A percentile compares a stretch with the other conserved stretches of the same genome.
Conservation (phyloP, 371 early-diverging fungal species). For the Mortierella sp. region DNA sequence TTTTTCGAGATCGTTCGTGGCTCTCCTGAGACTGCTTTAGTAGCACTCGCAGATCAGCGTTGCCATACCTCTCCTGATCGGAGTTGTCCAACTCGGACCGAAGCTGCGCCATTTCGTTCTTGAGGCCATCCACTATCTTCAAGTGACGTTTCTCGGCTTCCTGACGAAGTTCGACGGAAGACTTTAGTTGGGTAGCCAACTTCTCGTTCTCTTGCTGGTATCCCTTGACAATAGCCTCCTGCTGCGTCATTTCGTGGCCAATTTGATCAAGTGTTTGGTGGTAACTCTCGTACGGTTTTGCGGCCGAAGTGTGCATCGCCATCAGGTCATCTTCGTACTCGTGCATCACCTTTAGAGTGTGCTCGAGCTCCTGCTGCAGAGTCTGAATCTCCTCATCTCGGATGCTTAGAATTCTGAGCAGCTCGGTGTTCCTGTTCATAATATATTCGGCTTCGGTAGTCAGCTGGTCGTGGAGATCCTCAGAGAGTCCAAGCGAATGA, state of each 20-base stretch:
- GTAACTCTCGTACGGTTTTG: constrained; percentile 54
- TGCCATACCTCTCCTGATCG: constrained; percentile 44
- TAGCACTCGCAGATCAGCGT: constrained; percentile 26
- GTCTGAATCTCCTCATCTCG: constrained; percentile 56
- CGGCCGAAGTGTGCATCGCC: constrained; percentile 56
- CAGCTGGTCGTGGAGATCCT: constrained; percentile 51
- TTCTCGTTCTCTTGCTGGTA: constrained; percentile 57
- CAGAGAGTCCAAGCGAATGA: constrained; percentile 36
- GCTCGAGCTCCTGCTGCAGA: constrained; percentile 53
- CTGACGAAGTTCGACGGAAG: constrained; percentile 48
- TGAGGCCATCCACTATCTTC: constrained; percentile 31
- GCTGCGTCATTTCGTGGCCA: constrained; percentile 57
- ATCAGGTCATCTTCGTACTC: constrained; percentile 57
- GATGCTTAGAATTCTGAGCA: constrained; percentile 48
- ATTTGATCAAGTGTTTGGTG: constrained; percentile 52
- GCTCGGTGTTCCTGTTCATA: constrained; percentile 52
- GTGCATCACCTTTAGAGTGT: constrained; percentile 55
- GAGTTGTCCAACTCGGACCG: constrained; percentile 40
- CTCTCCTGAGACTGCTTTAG: constrained; percentile 26
- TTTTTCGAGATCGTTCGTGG: constrained; percentile 30
- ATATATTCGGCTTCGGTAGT: constrained; percentile 54
- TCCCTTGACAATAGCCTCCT: constrained; percentile 49
- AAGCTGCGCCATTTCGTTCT: constrained; percentile 37
- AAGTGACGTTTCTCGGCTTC: constrained; percentile 55
- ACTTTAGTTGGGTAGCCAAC: constrained; percentile 44